Evolutionary conservation across 75 land plant species (phyloP).

Genomic region (Pseudotsuga menziesii): DNA sequence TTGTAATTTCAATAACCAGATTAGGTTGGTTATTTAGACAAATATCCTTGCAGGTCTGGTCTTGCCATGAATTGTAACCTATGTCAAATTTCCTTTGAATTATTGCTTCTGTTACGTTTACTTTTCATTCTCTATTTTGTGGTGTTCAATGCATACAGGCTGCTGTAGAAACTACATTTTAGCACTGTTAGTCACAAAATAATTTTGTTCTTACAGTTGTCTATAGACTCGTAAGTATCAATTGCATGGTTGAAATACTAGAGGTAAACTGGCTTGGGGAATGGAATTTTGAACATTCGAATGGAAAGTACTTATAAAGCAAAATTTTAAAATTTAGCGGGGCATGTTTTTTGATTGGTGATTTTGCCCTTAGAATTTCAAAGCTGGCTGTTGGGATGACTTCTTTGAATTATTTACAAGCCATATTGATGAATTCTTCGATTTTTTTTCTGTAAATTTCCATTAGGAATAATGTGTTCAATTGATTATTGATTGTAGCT

Average conservation of each 20-base stretch:
- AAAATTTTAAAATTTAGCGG: not conserved
- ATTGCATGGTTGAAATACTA: not conserved
- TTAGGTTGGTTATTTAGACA: not conserved
- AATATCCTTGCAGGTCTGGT: not conserved
- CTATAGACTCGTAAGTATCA: not conserved
- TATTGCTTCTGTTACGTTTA: not conserved
- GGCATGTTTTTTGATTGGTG: not conserved
- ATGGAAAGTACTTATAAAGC: not conserved
- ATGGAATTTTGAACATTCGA: not conserved
- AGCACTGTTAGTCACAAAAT: too few relatives aligned
- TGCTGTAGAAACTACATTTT: not conserved
- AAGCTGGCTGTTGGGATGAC: not conserved
- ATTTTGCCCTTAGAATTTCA: not conserved
- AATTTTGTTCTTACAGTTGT: not conserved
- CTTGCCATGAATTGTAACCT: not conserved
- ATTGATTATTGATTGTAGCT: slow-evolving; percentile 2
- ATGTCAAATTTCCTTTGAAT: not conserved
- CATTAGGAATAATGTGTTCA: not conserved
- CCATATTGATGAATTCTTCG: not conserved
- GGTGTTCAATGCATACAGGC: not conserved
- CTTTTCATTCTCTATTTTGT: not conserved
- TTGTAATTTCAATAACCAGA: not conserved
- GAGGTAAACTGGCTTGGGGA: not conserved
- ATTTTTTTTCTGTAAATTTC: not conserved
- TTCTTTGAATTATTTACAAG: not conserved